Evolutionary conservation across 768 basidiomycete species (phyloP), one percentile per base, ranked within the genome.

Genomic region (Asterophora lycoperdoides): DNA sequence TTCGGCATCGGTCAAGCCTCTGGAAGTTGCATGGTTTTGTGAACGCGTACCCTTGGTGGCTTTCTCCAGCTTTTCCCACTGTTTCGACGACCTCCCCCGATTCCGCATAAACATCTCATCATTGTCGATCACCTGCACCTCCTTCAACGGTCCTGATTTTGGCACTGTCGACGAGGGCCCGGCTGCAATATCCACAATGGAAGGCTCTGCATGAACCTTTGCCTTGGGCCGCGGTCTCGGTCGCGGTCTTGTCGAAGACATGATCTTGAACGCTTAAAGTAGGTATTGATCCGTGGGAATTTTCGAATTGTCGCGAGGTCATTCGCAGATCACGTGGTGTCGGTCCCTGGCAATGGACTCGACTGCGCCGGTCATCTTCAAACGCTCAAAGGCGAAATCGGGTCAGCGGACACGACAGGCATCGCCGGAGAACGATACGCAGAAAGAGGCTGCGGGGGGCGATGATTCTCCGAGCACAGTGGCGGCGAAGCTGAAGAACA

Each of bases 71-170:
- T 73, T 75, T 59, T 71, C 78, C 84, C 87, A 88, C 3, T 74
- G 68, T 44, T 74, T 67, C 4, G 70, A 60, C 4, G 78, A 78
- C 43, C 85, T 71, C 50, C 76, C 75, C 37, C 67, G 71, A 61
- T 89, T 91, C 42, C 77, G 77, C 58, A 89, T 77, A 56, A 89
- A 90, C 63, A 79, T 70, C 13, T 77, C 79, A 62, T 90, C 86
- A 42, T 79, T 79, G 49, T 88, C 83, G 9, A 76, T 62, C 17
- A 69, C 64, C 41, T 67, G 64, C 42, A 49, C 49, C 38, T 44
- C 49, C 41, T 41, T 60, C 29, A 46, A 44, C 29, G 48, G 49
- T 8, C 45, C 48, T 8, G 56, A 44, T 23, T 4, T 5, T 5
- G 9, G 8, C 9, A 23, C 19, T 23, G 57, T 50, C 34, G 57